Base-by-base conservation (phyloP, 345 rosid species). In the Salix brachista region DNA sequence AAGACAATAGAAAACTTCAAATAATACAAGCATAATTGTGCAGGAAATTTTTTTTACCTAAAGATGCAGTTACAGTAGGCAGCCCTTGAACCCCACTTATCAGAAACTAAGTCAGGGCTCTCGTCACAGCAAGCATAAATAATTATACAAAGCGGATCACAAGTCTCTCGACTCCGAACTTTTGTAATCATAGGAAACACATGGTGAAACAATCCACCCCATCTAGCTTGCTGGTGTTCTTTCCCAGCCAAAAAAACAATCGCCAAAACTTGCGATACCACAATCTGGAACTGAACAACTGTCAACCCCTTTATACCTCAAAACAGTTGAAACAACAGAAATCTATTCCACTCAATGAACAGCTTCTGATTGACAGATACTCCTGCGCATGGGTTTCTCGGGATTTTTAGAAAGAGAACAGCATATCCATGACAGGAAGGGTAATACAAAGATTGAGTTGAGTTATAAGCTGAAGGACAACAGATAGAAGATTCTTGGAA, bases 311-410 rank as follows among this genome's bases (percentile, higher is more conserved):
- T 68, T 76, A 2, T 84, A 78, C 69, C 69, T 79, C 34, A 88
- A 62, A 76, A 85, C 46, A 66, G 72, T 48, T 1, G 74, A 85
- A 37, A 91, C 46, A 69, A 79, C 48, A 42, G 75, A n/a, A 84
- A 83, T n/a, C 97, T 97, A 52, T 80, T 56, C 16, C 42, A 61
- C 11, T 79, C 83, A 25, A 91, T 52, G 82, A 93, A 95, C 19
- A 82, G 76, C 69, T 83, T 71, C 83, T 91, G 96, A 83, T 90
- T 89, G 28, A 56, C 58, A 66, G 72, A 32, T 44, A 90, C 96
- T 14, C 97, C 96, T 5, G 97, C 97, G 74, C 91, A 91, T 9
- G 91, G 87, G 76, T 93, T 95, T 21, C 99, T 87, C 30, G 89
- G 87, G 80, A 95, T 84, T 74, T 89, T 95, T 8, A 90, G 68